A percentile compares a stretch with the other conserved stretches of the same genome.
Conservation (phyloP, 2,329 filamentous ascomycete species). For the Colletotrichum destructivum region DNA sequence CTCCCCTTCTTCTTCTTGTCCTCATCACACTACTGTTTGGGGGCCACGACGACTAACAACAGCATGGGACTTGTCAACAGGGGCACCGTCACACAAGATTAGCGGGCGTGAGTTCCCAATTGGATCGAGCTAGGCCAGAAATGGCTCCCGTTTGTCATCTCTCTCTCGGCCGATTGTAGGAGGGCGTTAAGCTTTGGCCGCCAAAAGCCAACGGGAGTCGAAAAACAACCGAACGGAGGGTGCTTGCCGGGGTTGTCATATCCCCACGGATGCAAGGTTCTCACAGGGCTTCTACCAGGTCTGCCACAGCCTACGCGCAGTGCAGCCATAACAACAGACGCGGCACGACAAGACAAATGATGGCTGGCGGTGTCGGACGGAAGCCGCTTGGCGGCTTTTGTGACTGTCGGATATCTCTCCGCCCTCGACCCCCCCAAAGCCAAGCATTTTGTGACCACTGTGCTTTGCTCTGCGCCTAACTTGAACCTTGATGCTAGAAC, state of each 20-base stretch:
- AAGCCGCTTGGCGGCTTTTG: constrained; percentile 34
- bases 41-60: constrained; percentile 3
- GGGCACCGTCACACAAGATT: constrained; percentile 38
- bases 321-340: constrained; percentile 17
- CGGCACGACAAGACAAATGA: constrained; percentile 8
- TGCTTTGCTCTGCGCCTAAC: constrained; percentile 14
- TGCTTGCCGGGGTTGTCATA: constrained; percentile 19
- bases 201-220: constrained; percentile 12
- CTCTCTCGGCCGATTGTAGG: constrained; percentile 35
- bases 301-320: constrained; percentile 18
- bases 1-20: not conserved
- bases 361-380: constrained; percentile 25
- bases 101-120: constrained; percentile 39
- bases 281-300: constrained; percentile 21
- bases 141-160: constrained; percentile 23
- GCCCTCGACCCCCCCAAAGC: constrained; percentile 11
- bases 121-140: constrained; percentile 28
- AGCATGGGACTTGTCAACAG: constrained; percentile 28
- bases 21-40: constrained; percentile 4
- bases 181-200: constrained; percentile 35
- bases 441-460: constrained; percentile 4
- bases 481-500: constrained; percentile 41
- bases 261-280: constrained; percentile 30
- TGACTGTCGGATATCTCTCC: constrained; percentile 41
- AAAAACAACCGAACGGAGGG: constrained; percentile 1